These are phyloP conservation scores for Aspergillus avenaceus DNA, from an alignment of 495 filamentous ascomycete species.

Conservation along the genomic window DNA sequence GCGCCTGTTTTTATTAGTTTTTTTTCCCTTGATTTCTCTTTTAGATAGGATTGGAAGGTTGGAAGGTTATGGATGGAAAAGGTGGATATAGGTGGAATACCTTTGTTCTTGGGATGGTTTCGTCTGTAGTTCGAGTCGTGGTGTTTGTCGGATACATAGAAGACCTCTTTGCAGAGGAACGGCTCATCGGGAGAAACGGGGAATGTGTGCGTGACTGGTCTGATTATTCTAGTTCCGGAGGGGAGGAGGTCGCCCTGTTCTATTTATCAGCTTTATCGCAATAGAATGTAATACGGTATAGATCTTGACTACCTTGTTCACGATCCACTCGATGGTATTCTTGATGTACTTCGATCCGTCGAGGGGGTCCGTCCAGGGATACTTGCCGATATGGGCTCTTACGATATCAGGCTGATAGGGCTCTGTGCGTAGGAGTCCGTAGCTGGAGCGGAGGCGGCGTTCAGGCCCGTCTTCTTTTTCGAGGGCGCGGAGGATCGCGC, in stretches of 20 bases:
- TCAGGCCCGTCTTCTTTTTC: conserved; percentile 10
- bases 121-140: background rate
- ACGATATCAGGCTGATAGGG: background rate
- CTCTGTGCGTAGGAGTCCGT: conserved; percentile 6
- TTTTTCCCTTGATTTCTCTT: too few relatives aligned
- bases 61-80: too few relatives aligned
- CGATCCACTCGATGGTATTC: conserved; percentile 7
- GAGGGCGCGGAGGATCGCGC: conserved; percentile 10
- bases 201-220: background rate
- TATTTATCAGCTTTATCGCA: background rate
- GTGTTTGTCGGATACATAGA: conserved; percentile 5
- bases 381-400: background rate
- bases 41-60: too few relatives aligned
- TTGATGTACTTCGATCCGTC: background rate
- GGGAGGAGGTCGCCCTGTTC: background rate
- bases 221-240: background rate
- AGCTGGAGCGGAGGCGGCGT: conserved; percentile 2
- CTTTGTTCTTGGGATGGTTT: conserved; percentile 2
- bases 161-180: background rate
- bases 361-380: background rate
- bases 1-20: background rate
- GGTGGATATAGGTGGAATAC: background rate
- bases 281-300: background rate
- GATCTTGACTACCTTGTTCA: conserved; percentile 6
- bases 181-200: background rate